Evolutionary conservation across 2,329 filamentous ascomycete genomes (phyloP).

Genomic region (Beauveria bassiana): DNA sequence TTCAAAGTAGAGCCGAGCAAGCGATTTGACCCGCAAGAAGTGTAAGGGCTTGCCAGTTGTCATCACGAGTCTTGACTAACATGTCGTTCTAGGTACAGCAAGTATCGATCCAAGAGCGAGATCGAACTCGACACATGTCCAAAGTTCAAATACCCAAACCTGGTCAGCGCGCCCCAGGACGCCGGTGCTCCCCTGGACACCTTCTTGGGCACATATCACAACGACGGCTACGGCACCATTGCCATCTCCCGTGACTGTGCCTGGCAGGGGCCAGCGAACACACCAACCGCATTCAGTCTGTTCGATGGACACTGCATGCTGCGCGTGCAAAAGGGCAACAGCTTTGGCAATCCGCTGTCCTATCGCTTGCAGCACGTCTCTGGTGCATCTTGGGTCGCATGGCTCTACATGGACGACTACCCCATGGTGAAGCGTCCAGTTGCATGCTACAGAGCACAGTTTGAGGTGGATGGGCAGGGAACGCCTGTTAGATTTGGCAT

Average conservation of each 20-base stretch:
- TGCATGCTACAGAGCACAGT: slow-evolving; percentile 13
- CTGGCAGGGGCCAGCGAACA: slow-evolving; percentile 10
- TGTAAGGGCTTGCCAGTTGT: slow-evolving; percentile 4
- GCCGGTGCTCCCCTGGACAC: slow-evolving; percentile 32
- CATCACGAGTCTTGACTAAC: not conserved
- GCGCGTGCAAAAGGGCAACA: slow-evolving; percentile 13
- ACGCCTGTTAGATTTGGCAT: not conserved
- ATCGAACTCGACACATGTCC: slow-evolving; percentile 15
- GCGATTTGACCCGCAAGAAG: slow-evolving; percentile 13
- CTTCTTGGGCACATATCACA: slow-evolving; percentile 33
- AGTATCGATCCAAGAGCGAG: not conserved
- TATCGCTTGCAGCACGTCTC: slow-evolving; percentile 17
- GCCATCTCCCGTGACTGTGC: slow-evolving; percentile 14
- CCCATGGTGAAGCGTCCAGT: slow-evolving; percentile 12
- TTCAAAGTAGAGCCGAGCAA: slow-evolving; percentile 13
- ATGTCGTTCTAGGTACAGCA: not conserved
- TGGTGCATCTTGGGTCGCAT: slow-evolving; percentile 17
- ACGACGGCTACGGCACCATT: slow-evolving; percentile 20
- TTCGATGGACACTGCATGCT: slow-evolving; percentile 14
- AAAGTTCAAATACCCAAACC: slow-evolving; percentile 13
- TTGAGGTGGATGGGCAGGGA: not conserved
- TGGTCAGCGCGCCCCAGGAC: slow-evolving; percentile 18
- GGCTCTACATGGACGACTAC: slow-evolving; percentile 16
- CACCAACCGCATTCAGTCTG: slow-evolving; percentile 12
- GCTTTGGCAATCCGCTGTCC: slow-evolving; percentile 15